These are phyloP conservation scores for Cordyceps fumosorosea DNA, from an alignment of 2,329 filamentous ascomycete species.

Conservation along the genomic window DNA sequence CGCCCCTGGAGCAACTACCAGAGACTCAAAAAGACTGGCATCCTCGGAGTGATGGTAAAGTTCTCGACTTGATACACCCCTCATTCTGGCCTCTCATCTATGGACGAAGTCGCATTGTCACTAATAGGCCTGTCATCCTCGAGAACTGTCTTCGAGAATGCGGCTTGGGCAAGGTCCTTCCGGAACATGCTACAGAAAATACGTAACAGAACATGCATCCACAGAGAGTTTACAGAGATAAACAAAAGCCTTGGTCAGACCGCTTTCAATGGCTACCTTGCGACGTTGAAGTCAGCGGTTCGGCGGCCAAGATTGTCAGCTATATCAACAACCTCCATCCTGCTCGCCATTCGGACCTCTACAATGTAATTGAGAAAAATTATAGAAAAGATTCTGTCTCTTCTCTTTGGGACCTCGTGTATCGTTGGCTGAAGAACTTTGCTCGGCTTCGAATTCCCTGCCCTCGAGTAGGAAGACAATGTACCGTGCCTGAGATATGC, in stretches of 20 bases:
- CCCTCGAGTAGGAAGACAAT: constrained; percentile 2
- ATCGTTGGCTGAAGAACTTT: constrained; percentile 24
- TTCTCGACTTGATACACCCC: constrained; percentile 58
- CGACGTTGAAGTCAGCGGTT: constrained; percentile 35
- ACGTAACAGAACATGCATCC: background rate
- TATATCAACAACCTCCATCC: constrained; percentile 52
- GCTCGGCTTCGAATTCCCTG: constrained; percentile 20
- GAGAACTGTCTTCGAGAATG: constrained; percentile 28
- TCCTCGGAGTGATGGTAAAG: constrained; percentile 47
- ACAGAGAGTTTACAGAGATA: background rate
- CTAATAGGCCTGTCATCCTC: constrained; percentile 28
- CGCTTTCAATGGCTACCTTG: constrained; percentile 43
- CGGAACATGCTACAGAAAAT: constrained; percentile 7
- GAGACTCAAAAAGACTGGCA: constrained; percentile 52
- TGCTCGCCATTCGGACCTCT: constrained; percentile 28
- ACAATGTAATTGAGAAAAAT: constrained; percentile 34
- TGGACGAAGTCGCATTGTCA: constrained; percentile 34
- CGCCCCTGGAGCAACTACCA: constrained; percentile 43
- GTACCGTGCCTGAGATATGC: background rate
- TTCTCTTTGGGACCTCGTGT: constrained; percentile 38
- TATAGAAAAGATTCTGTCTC: constrained; percentile 27
- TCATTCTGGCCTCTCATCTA: constrained; percentile 57
- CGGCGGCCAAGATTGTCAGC: constrained; percentile 34
- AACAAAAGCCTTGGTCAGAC: background rate
- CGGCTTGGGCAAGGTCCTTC: constrained; percentile 26